Evolutionary conservation across 768 basidiomycete genomes (phyloP).

Genomic region (Pisolithus albus): DNA sequence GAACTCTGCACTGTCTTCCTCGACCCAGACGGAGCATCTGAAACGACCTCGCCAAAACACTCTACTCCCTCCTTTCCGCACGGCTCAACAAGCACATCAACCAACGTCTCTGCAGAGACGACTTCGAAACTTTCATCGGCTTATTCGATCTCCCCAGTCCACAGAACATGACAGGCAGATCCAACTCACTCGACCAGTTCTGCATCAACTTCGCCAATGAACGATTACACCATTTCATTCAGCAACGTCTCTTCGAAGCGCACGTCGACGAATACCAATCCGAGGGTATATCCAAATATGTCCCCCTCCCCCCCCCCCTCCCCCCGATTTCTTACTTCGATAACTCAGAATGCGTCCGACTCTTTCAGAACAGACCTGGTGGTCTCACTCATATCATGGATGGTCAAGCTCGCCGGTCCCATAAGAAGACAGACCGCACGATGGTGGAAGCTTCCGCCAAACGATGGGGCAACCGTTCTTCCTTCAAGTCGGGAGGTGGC

Average conservation of each 20-base stretch:
- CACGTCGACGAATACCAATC: conserved; percentile 77
- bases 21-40: conserved; percentile 89
- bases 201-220: conserved; percentile 97
- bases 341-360: conserved; percentile 82
- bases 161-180: conserved; percentile 80
- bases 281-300: conserved; percentile 68
- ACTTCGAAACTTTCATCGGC: conserved; percentile 87
- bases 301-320: no score
- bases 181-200: conserved; percentile 94
- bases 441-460: conserved; percentile 95
- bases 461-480: conserved; percentile 89
- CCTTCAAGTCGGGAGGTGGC: conserved; percentile 71
- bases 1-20: conserved; percentile 97
- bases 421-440: conserved; percentile 87
- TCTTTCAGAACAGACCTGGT: conserved; percentile 81
- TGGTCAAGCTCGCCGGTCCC: conserved; percentile 80
- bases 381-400: conserved; percentile 97
- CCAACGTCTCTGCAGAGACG: conserved; percentile 88
- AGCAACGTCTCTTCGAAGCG: conserved; percentile 72
- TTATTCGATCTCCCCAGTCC: conserved; percentile 91
- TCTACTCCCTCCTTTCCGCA: conserved; percentile 90
- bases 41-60: conserved; percentile 88
- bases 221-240: conserved; percentile 76
- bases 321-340: conserved; percentile 81
- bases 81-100: conserved; percentile 98